Evolutionary conservation across 2,329 filamentous ascomycete genomes (phyloP).

Genomic region (Trichoderma hamatum): DNA sequence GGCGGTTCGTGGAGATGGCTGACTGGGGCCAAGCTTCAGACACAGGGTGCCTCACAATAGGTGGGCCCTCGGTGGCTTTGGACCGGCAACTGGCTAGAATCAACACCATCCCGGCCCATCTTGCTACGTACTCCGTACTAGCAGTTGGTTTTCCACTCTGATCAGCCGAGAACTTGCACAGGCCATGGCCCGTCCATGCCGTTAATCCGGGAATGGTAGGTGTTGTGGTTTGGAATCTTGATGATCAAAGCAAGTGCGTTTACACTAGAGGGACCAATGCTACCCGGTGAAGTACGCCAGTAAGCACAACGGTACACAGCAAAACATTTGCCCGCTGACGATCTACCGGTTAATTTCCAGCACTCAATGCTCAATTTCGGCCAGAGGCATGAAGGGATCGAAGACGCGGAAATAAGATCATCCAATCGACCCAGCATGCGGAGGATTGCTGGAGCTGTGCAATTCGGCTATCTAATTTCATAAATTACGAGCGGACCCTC

Average conservation of each 20-base stretch:
- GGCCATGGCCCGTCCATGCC: neutral
- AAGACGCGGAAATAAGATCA: neutral
- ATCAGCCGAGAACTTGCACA: neutral
- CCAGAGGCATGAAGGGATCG: neutral
- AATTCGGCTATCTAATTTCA: neutral
- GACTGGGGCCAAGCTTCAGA: conserved; percentile 25
- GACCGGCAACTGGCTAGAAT: conserved; percentile 17
- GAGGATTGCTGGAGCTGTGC: neutral
- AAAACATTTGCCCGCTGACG: neutral
- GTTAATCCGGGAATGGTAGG: conserved; percentile 7
- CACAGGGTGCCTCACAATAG: conserved; percentile 25
- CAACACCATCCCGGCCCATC: neutral
- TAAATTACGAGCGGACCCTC: neutral
- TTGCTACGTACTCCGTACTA: conserved; percentile 1
- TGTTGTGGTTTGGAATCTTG: conserved; percentile 5
- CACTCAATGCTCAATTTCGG: conserved; percentile 21
- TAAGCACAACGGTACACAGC: neutral
- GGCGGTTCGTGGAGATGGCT: neutral
- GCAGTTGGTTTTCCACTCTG: neutral
- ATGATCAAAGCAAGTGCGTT: neutral
- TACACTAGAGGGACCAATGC: neutral
- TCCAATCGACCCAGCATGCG: neutral
- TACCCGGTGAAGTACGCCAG: neutral
- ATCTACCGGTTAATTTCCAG: conserved; percentile 19
- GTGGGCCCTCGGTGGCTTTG: conserved; percentile 20